Evolutionary conservation across 2,329 filamentous ascomycete species (phyloP).

Genomic region (Trichoderma sp.): DNA sequence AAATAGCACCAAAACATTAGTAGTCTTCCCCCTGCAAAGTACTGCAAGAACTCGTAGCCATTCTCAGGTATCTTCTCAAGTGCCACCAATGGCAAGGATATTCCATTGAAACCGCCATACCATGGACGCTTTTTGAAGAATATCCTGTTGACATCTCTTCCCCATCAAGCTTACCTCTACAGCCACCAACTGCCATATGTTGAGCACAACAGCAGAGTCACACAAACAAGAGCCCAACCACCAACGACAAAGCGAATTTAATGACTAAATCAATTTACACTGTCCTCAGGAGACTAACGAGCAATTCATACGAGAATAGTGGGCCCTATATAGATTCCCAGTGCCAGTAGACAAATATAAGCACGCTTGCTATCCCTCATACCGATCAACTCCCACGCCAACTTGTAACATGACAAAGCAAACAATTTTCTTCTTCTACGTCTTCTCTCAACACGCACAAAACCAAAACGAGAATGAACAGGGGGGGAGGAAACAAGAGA

Average conservation of each 20-base stretch:
- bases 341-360: slow-evolving; percentile 27
- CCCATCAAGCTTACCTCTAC: not conserved
- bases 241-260: not conserved
- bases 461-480: not conserved
- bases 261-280: slow-evolving; percentile 14
- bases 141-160: not conserved
- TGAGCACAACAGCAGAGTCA: not conserved
- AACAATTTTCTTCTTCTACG: not conserved
- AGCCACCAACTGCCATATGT: not conserved
- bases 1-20: not conserved
- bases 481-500: not conserved
- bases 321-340: slow-evolving; percentile 26
- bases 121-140: not conserved
- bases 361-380: slow-evolving; percentile 29
- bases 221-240: not conserved
- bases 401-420: slow-evolving; percentile 10
- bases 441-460: not conserved
- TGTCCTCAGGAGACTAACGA: slow-evolving; percentile 23
- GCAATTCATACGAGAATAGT: slow-evolving; percentile 23
- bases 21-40: not conserved
- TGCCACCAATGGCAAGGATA: no score
- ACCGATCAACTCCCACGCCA: slow-evolving; percentile 28
- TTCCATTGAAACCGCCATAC: no score
- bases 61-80: not conserved
- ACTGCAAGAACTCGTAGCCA: not conserved